A percentile compares a stretch with the other conserved stretches of the same genome.
phyloP scores from a whole-genome alignment of 805 yeast species.

The Starmera quercuum region DNA sequence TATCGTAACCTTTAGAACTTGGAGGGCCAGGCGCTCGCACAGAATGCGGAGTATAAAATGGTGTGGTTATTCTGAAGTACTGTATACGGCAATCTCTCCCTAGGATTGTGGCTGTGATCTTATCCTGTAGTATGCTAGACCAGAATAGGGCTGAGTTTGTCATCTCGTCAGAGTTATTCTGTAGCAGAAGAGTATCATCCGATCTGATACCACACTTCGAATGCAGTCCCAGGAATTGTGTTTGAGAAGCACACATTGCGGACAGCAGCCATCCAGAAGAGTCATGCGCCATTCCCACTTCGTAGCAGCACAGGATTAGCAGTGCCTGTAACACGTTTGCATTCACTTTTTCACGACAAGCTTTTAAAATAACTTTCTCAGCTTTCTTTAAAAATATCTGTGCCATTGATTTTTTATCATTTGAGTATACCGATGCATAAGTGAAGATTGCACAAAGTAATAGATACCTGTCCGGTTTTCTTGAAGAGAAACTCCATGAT shows the following conservation, averaged over 20 bases:
- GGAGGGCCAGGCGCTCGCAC: background rate
- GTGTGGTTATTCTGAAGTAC: background rate
- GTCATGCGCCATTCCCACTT: background rate
- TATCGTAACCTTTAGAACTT: background rate
- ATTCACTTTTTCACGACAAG: background rate
- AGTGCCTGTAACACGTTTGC: background rate
- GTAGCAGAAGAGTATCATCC: too few species aligned
- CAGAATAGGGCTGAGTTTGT: background rate
- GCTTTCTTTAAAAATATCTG: background rate
- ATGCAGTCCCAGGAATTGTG: background rate
- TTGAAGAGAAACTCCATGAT: background rate
- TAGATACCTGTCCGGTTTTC: background rate
- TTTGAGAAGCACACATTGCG: background rate
- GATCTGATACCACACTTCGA: too few species aligned
- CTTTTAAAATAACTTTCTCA: background rate
- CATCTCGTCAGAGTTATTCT: too few species aligned
- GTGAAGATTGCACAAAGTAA: background rate
- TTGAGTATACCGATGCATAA: background rate
- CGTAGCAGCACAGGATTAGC: background rate
- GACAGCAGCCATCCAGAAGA: background rate
- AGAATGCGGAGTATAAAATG: background rate
- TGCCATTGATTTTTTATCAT: background rate
- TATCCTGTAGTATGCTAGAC: background rate
- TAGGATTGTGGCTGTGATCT: background rate
- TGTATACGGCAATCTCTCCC: background rate